Percentiles rank a stretch among this genome's conserved stretches.
Evolutionary conservation across 352 stramenopile genomes (phyloP).

Genomic region (Pythium myriotylum): DNA sequence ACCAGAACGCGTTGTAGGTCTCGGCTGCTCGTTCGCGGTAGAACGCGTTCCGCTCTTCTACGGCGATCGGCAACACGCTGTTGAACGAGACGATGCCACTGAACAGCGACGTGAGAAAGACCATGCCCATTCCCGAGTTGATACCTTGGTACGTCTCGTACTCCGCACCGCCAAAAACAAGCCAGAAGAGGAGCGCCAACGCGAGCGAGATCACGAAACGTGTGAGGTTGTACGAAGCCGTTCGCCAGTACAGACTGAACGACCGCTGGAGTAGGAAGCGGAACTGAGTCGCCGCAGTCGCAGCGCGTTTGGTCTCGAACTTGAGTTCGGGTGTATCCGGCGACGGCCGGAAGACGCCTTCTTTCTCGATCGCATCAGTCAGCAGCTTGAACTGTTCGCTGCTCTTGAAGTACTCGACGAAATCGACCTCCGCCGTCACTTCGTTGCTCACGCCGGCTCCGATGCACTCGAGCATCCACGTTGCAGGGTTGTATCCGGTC

Average conservation of each 20-base stretch:
- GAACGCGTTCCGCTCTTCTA: conserved; percentile 75
- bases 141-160: conserved; percentile 34
- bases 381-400: conserved; percentile 12
- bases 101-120: conserved; percentile 73
- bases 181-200: conserved; percentile 48
- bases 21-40: conserved; percentile 46
- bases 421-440: conserved; percentile 1
- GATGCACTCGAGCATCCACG: conserved; percentile 46
- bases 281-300: conserved; percentile 4
- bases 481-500: conserved; percentile 42
- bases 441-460: conserved; percentile 49
- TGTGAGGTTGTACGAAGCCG: conserved; percentile 68
- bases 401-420: conserved; percentile 7
- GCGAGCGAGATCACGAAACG: conserved; percentile 38
- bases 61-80: conserved; percentile 8
- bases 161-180: conserved; percentile 30
- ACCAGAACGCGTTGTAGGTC: conserved; percentile 69
- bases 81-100: conserved; percentile 31
- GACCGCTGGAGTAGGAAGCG: conserved; percentile 12
- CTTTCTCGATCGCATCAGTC: conserved; percentile 45
- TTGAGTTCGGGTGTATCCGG: not conserved
- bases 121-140: conserved; percentile 48
- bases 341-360: conserved; percentile 57
- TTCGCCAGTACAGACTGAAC: conserved; percentile 64
- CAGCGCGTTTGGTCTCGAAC: conserved; percentile 8